These are phyloP conservation scores for Fraxinus platypoda DNA, from an alignment of 305 asterid genomes.

Conservation along the genomic window DNA sequence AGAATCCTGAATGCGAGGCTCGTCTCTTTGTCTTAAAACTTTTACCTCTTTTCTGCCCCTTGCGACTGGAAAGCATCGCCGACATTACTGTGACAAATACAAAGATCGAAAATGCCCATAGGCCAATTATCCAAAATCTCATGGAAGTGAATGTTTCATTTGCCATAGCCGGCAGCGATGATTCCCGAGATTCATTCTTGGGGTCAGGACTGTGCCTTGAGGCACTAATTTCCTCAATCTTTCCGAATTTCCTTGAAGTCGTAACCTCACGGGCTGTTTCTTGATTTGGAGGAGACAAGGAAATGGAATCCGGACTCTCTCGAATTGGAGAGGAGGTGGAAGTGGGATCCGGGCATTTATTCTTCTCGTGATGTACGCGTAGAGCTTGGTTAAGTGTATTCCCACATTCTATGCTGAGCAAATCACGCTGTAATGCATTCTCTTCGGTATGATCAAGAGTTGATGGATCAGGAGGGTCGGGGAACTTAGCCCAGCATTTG, in stretches of 20 bases:
- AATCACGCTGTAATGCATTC: conserved; percentile 58
- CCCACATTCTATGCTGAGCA: conserved; percentile 84
- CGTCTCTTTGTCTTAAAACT: conserved; percentile 52
- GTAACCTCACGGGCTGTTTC: conserved; percentile 27
- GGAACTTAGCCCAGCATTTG: conserved; percentile 82
- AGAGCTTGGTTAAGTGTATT: conserved; percentile 72
- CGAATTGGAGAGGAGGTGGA: conserved; percentile 32
- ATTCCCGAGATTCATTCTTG: conserved; percentile 36
- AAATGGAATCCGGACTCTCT: conserved; percentile 28
- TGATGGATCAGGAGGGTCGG: conserved; percentile 71
- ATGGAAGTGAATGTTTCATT: conserved; percentile 56
- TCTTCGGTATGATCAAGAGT: conserved; percentile 55
- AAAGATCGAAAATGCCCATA: conserved; percentile 62
- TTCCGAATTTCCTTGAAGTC: conserved; percentile 36
- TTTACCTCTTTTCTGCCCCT: conserved; percentile 57
- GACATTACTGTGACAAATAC: conserved; percentile 55
- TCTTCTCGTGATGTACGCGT: conserved; percentile 46
- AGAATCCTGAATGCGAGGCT: conserved; percentile 36
- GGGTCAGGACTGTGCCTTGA: conserved; percentile 11
- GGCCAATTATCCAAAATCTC: conserved; percentile 63
- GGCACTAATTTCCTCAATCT: conserved; percentile 26
- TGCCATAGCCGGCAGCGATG: conserved; percentile 44
- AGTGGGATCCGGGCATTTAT: conserved; percentile 52
- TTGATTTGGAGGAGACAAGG: conserved; percentile 23
- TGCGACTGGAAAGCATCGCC: conserved; percentile 47